A percentile compares a stretch with the other conserved stretches of the same genome.
Evolutionary conservation across 108 stramenopile genomes (phyloP).

Genomic region (Chaetoceros muelleri): DNA sequence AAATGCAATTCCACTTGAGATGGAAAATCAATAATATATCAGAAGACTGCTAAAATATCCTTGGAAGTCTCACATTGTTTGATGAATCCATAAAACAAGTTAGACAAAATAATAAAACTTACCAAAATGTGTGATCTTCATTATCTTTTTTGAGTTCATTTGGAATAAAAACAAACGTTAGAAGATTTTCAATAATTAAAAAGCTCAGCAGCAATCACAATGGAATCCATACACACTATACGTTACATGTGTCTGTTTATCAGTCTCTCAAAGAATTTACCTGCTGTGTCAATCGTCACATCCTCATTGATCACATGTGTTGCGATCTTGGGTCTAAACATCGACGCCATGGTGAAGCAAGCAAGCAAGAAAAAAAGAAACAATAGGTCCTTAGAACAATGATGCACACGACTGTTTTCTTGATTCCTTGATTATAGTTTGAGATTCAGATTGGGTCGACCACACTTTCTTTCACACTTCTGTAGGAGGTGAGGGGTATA

Average conservation of each 20-base stretch:
- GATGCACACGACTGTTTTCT: too few species aligned
- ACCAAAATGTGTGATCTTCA: slow-evolving; percentile 88
- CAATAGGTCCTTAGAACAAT: too few species aligned
- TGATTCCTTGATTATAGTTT: too few species aligned
- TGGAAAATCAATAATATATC: background rate
- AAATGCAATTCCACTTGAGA: slow-evolving; percentile 71
- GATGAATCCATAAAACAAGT: background rate
- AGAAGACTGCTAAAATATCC: background rate
- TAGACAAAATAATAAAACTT: slow-evolving; percentile 3
- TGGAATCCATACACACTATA: background rate
- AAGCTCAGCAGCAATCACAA: background rate
- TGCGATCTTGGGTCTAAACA: slow-evolving; percentile 63
- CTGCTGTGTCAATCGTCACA: slow-evolving; percentile 57
- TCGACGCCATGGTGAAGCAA: slow-evolving; percentile 62
- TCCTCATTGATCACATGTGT: slow-evolving; percentile 69
- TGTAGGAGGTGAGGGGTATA: too few species aligned
- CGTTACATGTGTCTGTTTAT: background rate
- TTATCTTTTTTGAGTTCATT: slow-evolving; percentile 28
- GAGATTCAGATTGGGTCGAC: too few species aligned
- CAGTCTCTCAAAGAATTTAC: slow-evolving; percentile 17
- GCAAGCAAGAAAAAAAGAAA: too few species aligned
- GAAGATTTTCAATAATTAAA: background rate
- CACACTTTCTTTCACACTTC: too few species aligned
- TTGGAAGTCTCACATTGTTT: background rate
- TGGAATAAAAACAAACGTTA: background rate